Percentiles rank a stretch among this genome's conserved stretches.
These are phyloP conservation scores for Russula griseocarnosa DNA, from an alignment of 768 basidiomycete genomes.

Conservation along the genomic window DNA sequence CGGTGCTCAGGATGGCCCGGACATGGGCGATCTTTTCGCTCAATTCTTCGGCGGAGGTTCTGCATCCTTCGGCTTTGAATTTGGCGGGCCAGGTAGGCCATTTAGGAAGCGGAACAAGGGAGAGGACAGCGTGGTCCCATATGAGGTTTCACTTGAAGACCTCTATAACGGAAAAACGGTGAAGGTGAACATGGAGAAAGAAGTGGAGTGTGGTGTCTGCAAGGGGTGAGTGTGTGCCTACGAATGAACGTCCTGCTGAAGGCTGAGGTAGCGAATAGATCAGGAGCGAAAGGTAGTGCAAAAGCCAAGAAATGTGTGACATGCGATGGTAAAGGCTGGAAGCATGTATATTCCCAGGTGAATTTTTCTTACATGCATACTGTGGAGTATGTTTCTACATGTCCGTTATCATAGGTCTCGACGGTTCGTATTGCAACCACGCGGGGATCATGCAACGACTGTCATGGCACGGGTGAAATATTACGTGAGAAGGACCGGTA, in stretches of 20 bases:
- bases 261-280: slow-evolving; percentile 41
- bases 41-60: slow-evolving; percentile 60
- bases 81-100: slow-evolving; percentile 36
- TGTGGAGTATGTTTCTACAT: neutral
- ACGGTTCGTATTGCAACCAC: slow-evolving; percentile 48
- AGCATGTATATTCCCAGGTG: slow-evolving; percentile 54
- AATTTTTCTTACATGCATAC: slow-evolving; percentile 3
- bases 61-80: slow-evolving; percentile 61
- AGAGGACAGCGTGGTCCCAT: slow-evolving; percentile 69
- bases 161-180: slow-evolving; percentile 87
- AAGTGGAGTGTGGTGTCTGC: slow-evolving; percentile 72
- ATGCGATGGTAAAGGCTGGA: slow-evolving; percentile 85
- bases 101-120: slow-evolving; percentile 50
- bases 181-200: slow-evolving; percentile 85
- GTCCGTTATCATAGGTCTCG: slow-evolving; percentile 37
- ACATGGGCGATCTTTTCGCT: slow-evolving; percentile 69
- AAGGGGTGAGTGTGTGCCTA: slow-evolving; percentile 57
- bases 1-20: slow-evolving; percentile 40
- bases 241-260: slow-evolving; percentile 19
- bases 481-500: slow-evolving; percentile 83
- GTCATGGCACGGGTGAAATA: slow-evolving; percentile 63
- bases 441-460: slow-evolving; percentile 61
- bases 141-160: slow-evolving; percentile 88
- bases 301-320: slow-evolving; percentile 76
- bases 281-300: slow-evolving; percentile 78